A percentile compares a stretch with the other conserved stretches of the same genome.
Evolutionary conservation across 2,329 filamentous ascomycete species (phyloP).

Genomic region (Colletotrichum tanaceti): DNA sequence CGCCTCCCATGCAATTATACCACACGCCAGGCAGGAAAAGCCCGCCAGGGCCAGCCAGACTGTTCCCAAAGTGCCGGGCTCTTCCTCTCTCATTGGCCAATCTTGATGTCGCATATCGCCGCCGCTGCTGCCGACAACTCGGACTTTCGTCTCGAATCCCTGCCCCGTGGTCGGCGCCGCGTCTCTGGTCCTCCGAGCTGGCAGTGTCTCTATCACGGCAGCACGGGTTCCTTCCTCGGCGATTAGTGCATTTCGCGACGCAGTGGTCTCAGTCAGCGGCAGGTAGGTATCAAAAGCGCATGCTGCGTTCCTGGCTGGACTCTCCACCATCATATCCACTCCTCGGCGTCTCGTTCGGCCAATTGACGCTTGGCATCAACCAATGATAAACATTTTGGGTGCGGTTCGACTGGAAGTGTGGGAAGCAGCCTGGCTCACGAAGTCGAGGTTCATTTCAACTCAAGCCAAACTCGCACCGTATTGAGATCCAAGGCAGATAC

Average conservation of each 20-base stretch:
- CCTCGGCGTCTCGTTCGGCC: slow-evolving; percentile 30
- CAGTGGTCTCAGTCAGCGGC: slow-evolving; percentile 37
- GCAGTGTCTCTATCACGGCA: slow-evolving; percentile 24
- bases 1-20: slow-evolving; percentile 36
- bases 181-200: slow-evolving; percentile 27
- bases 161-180: slow-evolving; percentile 27
- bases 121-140: slow-evolving; percentile 20
- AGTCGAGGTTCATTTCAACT: slow-evolving; percentile 9
- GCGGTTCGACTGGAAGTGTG: neutral
- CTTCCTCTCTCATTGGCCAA: neutral
- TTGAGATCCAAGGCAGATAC: neutral
- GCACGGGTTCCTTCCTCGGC: slow-evolving; percentile 21
- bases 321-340: slow-evolving; percentile 25
- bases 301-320: slow-evolving; percentile 26
- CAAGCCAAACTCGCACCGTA: neutral
- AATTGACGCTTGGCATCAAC: slow-evolving; percentile 14
- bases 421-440: slow-evolving; percentile 4
- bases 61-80: neutral
- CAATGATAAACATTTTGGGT: slow-evolving; percentile 5
- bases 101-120: neutral
- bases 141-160: slow-evolving; percentile 33
- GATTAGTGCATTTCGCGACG: neutral
- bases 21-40: neutral
- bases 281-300: slow-evolving; percentile 6
- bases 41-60: neutral